Evolutionary conservation across 148 eudicot genomes (phyloP).

Genomic region (Bassia scoparia): DNA sequence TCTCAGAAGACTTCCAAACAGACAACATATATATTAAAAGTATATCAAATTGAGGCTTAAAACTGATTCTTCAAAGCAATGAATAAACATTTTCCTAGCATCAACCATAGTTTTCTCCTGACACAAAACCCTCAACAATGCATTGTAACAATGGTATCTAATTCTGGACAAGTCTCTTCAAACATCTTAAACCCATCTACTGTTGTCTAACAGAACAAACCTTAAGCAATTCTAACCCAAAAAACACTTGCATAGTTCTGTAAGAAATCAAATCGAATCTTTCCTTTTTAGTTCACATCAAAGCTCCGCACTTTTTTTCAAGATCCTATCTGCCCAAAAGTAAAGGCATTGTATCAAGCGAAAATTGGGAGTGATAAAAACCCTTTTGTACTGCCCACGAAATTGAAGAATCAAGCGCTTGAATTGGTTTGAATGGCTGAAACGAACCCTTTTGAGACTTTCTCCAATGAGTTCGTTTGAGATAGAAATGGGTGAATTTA

Average conservation of each 20-base stretch:
- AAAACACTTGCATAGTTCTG: slow-evolving; percentile 73
- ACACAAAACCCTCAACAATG: slow-evolving; percentile 67
- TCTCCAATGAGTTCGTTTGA: slow-evolving; percentile 59
- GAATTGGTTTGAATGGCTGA: slow-evolving; percentile 61
- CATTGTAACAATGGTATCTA: slow-evolving; percentile 59
- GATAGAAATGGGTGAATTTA: slow-evolving; percentile 40
- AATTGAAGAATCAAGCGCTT: slow-evolving; percentile 60
- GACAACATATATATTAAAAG: slow-evolving; percentile 77
- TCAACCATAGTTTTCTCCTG: slow-evolving; percentile 84
- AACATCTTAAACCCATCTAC: slow-evolving; percentile 69
- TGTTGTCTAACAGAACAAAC: slow-evolving; percentile 75
- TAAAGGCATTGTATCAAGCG: slow-evolving; percentile 80
- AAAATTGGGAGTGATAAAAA: slow-evolving; percentile 45
- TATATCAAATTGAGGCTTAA: slow-evolving; percentile 63
- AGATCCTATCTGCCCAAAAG: slow-evolving; percentile 69
- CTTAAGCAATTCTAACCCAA: slow-evolving; percentile 64
- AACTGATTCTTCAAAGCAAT: slow-evolving; percentile 52
- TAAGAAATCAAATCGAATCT: slow-evolving; percentile 59
- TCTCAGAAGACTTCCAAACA: slow-evolving; percentile 80
- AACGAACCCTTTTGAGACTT: slow-evolving; percentile 70
- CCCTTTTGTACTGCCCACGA: slow-evolving; percentile 19
- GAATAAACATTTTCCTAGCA: slow-evolving; percentile 84
- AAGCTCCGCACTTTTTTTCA: slow-evolving; percentile 57
- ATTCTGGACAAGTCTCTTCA: slow-evolving; percentile 44
- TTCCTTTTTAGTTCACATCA: slow-evolving; percentile 50